Evolutionary conservation across 345 rosid species (phyloP).

Genomic region (Reutealis trisperma): DNA sequence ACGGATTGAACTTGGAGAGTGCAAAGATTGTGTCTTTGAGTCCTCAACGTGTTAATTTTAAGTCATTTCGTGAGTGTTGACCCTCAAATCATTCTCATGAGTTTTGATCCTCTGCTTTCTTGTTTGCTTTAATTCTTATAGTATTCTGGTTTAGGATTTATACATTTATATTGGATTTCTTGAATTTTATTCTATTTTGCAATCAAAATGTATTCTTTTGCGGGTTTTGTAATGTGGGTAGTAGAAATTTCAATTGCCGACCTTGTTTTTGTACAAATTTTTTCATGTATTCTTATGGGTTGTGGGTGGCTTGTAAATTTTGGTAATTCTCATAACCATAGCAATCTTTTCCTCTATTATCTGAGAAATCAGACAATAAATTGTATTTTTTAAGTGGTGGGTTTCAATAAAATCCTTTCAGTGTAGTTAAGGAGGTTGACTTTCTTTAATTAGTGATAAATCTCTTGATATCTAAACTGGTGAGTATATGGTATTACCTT

Average conservation of each 20-base stretch:
- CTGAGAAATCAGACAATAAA: too few species aligned
- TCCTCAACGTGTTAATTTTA: neutral
- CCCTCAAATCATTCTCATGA: slow-evolving; percentile 25
- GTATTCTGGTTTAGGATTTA: too few species aligned
- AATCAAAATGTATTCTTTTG: neutral
- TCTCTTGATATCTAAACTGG: too few species aligned
- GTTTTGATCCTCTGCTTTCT: neutral
- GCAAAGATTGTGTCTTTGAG: neutral
- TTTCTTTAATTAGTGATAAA: too few species aligned
- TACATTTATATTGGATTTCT: neutral
- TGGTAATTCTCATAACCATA: too few species aligned
- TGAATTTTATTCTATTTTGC: neutral
- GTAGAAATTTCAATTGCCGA: too few species aligned
- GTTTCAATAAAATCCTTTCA: too few species aligned
- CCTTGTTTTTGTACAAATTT: neutral
- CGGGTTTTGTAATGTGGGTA: neutral
- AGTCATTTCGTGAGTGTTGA: slow-evolving; percentile 2
- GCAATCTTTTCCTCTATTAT: too few species aligned
- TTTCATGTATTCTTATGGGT: neutral
- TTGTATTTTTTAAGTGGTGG: too few species aligned
- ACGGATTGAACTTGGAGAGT: slow-evolving; percentile 1
- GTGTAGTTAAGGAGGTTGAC: too few species aligned
- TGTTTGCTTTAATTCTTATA: neutral
- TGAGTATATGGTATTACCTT: too few species aligned
- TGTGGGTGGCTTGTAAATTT: neutral